A percentile compares a stretch with the other conserved stretches of the same genome.
These are phyloP conservation scores for Fusarium sororula DNA, from an alignment of 2,329 filamentous ascomycete genomes.

Conservation along the genomic window DNA sequence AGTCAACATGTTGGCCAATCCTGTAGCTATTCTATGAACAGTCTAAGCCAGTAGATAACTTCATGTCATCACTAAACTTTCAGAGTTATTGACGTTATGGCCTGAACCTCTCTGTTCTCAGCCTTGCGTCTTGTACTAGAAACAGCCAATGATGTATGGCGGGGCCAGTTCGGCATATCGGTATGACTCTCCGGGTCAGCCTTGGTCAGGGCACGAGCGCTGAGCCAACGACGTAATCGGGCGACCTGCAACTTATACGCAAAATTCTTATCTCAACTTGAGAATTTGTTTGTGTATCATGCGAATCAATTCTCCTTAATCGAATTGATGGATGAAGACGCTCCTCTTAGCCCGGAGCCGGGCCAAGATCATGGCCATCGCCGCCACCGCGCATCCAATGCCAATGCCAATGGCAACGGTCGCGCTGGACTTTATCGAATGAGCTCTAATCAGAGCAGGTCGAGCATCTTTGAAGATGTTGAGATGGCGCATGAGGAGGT, in stretches of 20 bases:
- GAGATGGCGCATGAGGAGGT: conserved; percentile 99
- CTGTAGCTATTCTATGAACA: background rate
- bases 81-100: background rate
- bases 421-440: conserved; percentile 65
- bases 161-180: conserved; percentile 32
- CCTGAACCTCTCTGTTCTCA: conserved; percentile 1
- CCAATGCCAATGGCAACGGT: conserved; percentile 16
- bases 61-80: background rate
- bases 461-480: conserved; percentile 92
- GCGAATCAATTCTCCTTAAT: conserved; percentile 18
- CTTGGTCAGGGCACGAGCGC: conserved; percentile 31
- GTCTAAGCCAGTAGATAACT: background rate
- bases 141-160: conserved; percentile 25
- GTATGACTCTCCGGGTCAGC: conserved; percentile 27
- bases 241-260: conserved; percentile 19
- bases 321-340: conserved; percentile 44
- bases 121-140: conserved; percentile 19
- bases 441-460: conserved; percentile 75
- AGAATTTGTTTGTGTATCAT: conserved; percentile 24
- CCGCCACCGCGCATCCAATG: conserved; percentile 31
- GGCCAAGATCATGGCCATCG: conserved; percentile 28
- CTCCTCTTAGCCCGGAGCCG: conserved; percentile 27
- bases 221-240: conserved; percentile 39
- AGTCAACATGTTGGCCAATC: background rate
- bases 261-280: conserved; percentile 14